These are phyloP conservation scores for Pyrenophora tritici-repentis DNA, from an alignment of 2,329 filamentous ascomycete genomes.

Conservation along the genomic window DNA sequence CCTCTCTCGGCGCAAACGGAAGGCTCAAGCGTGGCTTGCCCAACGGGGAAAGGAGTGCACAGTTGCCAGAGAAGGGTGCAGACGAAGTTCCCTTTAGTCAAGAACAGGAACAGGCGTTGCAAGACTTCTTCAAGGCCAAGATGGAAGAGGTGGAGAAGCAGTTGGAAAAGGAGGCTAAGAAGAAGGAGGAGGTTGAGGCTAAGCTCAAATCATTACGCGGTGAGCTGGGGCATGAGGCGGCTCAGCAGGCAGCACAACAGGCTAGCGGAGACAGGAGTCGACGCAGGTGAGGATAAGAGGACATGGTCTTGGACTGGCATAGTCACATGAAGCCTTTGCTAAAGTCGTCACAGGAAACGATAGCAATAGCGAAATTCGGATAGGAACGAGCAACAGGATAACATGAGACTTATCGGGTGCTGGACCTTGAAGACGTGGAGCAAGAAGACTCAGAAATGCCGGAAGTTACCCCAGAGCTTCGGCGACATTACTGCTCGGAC, in stretches of 20 bases:
- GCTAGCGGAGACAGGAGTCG: conserved; percentile 45
- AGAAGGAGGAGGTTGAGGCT: conserved; percentile 38
- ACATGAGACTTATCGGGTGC: too few species aligned
- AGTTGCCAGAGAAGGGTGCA: conserved; percentile 42
- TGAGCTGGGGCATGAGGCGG: conserved; percentile 44
- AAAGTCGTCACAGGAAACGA: background rate
- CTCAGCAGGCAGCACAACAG: conserved; percentile 46
- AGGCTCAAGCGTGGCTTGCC: conserved; percentile 43
- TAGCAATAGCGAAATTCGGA: too few species aligned
- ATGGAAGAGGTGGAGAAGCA: conserved; percentile 41
- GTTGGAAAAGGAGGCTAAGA: conserved; percentile 38
- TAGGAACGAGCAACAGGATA: too few species aligned
- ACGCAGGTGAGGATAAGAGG: conserved; percentile 32
- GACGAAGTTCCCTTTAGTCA: conserved; percentile 44
- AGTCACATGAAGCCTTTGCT: background rate
- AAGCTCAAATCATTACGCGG: conserved; percentile 38
- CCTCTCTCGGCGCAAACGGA: conserved; percentile 38
- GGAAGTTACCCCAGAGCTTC: too few species aligned
- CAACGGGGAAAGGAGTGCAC: conserved; percentile 44
- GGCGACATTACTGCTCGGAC: too few species aligned
- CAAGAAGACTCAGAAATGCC: too few species aligned
- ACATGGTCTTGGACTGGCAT: background rate
- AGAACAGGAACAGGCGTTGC: conserved; percentile 43
- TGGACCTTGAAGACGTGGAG: too few species aligned
- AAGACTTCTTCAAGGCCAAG: conserved; percentile 37